Percentiles rank a stretch among this genome's conserved stretches.
Conservation (phyloP, 306 rosid species). For the Glycine soja region DNA sequence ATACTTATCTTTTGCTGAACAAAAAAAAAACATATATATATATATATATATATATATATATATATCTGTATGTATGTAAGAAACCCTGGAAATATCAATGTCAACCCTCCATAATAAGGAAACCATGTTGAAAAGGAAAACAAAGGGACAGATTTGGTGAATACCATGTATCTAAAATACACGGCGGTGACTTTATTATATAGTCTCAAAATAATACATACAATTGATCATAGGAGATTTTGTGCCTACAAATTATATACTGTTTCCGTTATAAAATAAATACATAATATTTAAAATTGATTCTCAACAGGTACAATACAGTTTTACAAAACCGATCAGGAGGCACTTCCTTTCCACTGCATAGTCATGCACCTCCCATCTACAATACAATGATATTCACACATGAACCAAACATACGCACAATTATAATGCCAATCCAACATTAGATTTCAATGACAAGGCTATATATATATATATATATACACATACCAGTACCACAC, state of each 20-base stretch:
- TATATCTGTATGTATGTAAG: no score
- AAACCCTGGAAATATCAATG: no score
- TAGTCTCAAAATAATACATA: no score
- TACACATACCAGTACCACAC: no score
- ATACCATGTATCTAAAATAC: no score
- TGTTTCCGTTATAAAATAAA: neutral
- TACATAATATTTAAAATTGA: neutral
- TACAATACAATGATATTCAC: slow-evolving; percentile 1
- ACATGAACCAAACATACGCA: neutral
- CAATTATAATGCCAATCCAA: neutral
- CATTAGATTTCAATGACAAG: neutral
- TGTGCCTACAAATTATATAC: neutral
- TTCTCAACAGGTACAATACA: neutral
- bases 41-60: neutral
- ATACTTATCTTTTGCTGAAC: no score
- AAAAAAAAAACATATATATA: no score
- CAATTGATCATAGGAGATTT: neutral
- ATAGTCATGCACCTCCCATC: slow-evolving; percentile 4
- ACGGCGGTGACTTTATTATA: no score
- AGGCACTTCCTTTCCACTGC: neutral
- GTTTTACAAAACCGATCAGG: slow-evolving; percentile 11
- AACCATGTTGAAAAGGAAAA: no score
- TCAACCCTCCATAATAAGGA: no score
- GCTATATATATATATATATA: no score
- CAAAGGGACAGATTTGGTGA: no score